Conservation (phyloP, 331 rosid species). For the Spiraea crenata region DNA sequence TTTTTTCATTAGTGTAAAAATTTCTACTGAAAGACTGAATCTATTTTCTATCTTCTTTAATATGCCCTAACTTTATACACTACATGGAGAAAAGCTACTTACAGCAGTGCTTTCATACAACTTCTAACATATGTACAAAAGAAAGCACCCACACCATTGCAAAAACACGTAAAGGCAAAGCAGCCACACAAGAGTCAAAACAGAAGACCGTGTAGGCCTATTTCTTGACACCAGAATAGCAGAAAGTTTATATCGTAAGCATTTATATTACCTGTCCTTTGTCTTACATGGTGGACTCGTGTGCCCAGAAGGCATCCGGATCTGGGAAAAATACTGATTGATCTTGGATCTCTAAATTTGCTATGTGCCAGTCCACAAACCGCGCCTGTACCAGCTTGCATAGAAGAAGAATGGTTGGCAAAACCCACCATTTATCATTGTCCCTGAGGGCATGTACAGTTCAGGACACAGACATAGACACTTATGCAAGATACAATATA, state of each 20-base stretch:
- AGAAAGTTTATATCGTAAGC: conserved; percentile 23
- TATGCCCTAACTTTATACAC: not conserved
- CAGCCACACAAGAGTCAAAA: conserved; percentile 21
- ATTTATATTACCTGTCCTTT: conserved; percentile 6
- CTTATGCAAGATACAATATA: not conserved
- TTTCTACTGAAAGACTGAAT: not conserved
- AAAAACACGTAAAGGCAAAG: conserved; percentile 23
- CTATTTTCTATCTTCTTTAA: conserved; percentile 23
- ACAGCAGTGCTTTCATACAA: conserved; percentile 44
- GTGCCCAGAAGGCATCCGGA: conserved; percentile 95
- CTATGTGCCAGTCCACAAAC: conserved; percentile 89
- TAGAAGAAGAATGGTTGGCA: conserved; percentile 76
- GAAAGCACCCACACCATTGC: conserved; percentile 18
- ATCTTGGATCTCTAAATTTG: conserved; percentile 81
- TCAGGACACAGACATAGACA: not conserved
- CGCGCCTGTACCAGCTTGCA: conserved; percentile 80
- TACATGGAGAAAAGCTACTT: conserved; percentile 39
- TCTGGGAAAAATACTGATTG: conserved; percentile 81
- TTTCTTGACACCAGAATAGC: conserved; percentile 16
- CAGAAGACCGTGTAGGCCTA: conserved; percentile 18
- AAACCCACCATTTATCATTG: conserved; percentile 89
- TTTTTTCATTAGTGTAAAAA: no score
- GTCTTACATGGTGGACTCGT: conserved; percentile 56
- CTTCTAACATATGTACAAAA: conserved; percentile 51
- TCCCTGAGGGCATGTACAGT: conserved; percentile 61